These are phyloP conservation scores for Fusarium sp. DNA, from an alignment of 2,329 filamentous ascomycete genomes.

Conservation along the genomic window DNA sequence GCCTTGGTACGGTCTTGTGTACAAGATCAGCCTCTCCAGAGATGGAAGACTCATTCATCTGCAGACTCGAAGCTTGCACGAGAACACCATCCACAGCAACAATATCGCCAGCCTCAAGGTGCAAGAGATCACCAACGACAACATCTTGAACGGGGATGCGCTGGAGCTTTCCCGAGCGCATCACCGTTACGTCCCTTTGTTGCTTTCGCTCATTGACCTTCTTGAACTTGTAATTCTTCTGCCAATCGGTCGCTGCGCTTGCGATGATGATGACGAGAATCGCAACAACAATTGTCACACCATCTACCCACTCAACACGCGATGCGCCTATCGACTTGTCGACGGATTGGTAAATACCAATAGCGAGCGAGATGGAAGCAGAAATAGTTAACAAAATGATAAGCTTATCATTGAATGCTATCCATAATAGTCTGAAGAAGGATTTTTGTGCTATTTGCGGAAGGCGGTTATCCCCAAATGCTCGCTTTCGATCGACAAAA, in stretches of 20 bases:
- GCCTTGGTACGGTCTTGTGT: constrained; percentile 68
- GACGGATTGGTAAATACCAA: constrained; percentile 79
- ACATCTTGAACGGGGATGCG: constrained; percentile 77
- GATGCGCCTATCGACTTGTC: constrained; percentile 58
- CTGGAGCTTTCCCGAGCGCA: constrained; percentile 76
- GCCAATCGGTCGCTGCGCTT: constrained; percentile 82
- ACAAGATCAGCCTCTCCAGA: constrained; percentile 80
- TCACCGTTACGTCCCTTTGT: constrained; percentile 76
- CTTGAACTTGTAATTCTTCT: constrained; percentile 83
- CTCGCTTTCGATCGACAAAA: constrained; percentile 69
- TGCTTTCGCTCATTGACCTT: constrained; percentile 85
- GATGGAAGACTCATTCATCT: constrained; percentile 79
- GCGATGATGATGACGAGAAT: constrained; percentile 80
- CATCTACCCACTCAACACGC: constrained; percentile 82
- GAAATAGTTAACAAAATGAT: constrained; percentile 76
- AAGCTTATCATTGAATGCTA: constrained; percentile 85
- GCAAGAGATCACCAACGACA: constrained; percentile 77
- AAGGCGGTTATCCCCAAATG: constrained; percentile 71
- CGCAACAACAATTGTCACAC: constrained; percentile 80
- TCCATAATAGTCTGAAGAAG: constrained; percentile 74
- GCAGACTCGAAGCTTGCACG: constrained; percentile 60
- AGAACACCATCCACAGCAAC: constrained; percentile 76
- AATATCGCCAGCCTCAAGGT: constrained; percentile 77
- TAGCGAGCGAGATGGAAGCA: constrained; percentile 76
- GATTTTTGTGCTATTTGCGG: constrained; percentile 72